Base-by-base conservation (phyloP, 129 eudicot species). In the Erigeron canadensis region DNA sequence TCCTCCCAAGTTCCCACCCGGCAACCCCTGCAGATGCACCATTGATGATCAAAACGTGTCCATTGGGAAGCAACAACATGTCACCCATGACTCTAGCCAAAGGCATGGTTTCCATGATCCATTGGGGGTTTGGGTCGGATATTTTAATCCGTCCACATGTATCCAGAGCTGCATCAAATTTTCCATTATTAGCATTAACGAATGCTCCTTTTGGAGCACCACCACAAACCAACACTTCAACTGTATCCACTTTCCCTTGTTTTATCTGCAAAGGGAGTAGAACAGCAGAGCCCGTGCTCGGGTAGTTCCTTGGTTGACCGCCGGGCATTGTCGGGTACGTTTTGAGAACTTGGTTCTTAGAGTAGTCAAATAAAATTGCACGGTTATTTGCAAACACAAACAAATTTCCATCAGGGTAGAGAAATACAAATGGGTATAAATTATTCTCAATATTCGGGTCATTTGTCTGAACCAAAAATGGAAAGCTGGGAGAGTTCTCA, bases 31-130 rank as follows among this genome's bases (percentile, higher is more conserved):
- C 44, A 0, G 80, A 46, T 10, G 54, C 87, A 0, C 94, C 89
- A 48, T 87, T 87, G 5, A 87, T 87, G 41, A 87, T 76, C 62
- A 84, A 38, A 17, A 87, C 84, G 8, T 77, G 69, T 2, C 84
- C 94, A 39, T 82, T 80, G 0, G 89, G 94, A 7, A 87, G 74
- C 66, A 84, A 40, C 43, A 87, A 40, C 89, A 87, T 87, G 66
- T 87, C 94, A 40, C 89, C 85, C 93, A 87, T 87, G 78, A 80
- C 84, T 62, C 94, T 82, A 28, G 80, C 84, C 73, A 76, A 2
- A 13, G 94, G 94, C 94, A 87, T 87, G 28, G 86, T 84, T 78
- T 84, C 89, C 81, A 87, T 70, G 57, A 60, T 62, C 94, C 94
- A 87, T 55, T 74, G 54, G 8, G 89, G 82, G 2, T 47, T n/a